Conservation (phyloP, 169 alveolate species). For the Ichthyophthirius multifiliis region DNA sequence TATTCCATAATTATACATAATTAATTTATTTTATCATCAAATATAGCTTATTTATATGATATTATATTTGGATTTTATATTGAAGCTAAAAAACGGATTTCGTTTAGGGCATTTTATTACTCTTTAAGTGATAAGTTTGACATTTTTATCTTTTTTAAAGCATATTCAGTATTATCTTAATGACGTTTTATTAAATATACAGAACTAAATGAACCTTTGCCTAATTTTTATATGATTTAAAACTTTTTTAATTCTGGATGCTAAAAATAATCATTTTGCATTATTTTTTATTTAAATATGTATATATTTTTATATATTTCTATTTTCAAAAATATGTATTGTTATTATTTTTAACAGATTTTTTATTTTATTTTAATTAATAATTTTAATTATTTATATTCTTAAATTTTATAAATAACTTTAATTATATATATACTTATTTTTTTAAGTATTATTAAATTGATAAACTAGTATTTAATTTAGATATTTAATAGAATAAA, state of each 20-base stretch:
- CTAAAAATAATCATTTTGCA: too few species aligned
- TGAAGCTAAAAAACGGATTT: constrained; percentile 78
- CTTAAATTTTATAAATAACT: too few species aligned
- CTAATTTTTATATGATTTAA: constrained; percentile 29
- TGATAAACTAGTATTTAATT: too few species aligned
- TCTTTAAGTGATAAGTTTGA: constrained; percentile 68
- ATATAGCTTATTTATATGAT: constrained; percentile 76
- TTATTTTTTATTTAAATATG: too few species aligned
- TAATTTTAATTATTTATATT: too few species aligned
- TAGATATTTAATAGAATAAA: too few species aligned
- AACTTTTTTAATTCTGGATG: constrained; percentile 52
- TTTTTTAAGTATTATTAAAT: too few species aligned
- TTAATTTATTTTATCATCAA: constrained; percentile 79
- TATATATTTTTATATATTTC: too few species aligned
- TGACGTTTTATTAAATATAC: constrained; percentile 62
- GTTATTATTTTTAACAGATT: too few species aligned
- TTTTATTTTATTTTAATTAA: too few species aligned
- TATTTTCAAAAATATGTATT: too few species aligned
- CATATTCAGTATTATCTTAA: constrained; percentile 61
- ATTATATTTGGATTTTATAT: constrained; percentile 64
- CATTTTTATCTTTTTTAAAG: constrained; percentile 66
- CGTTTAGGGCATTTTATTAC: constrained; percentile 70
- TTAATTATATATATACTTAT: too few species aligned
- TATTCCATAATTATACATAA: constrained; percentile 89
- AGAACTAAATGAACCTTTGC: constrained; percentile 72